These are phyloP conservation scores for Aspergillus sp. DNA, from an alignment of 2,329 filamentous ascomycete species.

Conservation along the genomic window DNA sequence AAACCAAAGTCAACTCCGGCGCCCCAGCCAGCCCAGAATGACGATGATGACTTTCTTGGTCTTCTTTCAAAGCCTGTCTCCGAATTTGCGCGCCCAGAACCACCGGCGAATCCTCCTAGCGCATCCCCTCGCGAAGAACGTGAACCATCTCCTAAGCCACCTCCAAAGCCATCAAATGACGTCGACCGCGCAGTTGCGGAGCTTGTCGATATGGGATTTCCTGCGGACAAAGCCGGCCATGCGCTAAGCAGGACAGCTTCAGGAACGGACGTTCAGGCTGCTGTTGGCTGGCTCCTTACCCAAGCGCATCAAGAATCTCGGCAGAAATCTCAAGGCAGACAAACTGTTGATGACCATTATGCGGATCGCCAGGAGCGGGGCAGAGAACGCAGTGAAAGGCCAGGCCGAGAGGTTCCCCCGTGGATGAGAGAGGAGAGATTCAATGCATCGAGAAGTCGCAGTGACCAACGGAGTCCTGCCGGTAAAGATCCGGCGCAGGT, in stretches of 20 bases:
- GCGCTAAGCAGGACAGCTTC: constrained; percentile 77
- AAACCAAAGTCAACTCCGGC: constrained; percentile 48
- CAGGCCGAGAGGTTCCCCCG: constrained; percentile 42
- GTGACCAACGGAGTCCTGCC: constrained; percentile 33
- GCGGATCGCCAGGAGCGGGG: constrained; percentile 17
- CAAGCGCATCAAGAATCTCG: constrained; percentile 83
- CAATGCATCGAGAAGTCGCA: constrained; percentile 17
- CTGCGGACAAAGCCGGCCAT: constrained; percentile 72
- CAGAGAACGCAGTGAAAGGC: constrained; percentile 19
- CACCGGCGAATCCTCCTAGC: constrained; percentile 14
- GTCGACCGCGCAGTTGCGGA: constrained; percentile 80
- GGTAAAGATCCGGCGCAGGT: constrained; percentile 75
- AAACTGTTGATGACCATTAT: constrained; percentile 13
- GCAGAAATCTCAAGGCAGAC: constrained; percentile 53
- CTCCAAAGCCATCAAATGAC: constrained; percentile 39
- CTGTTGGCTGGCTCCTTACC: constrained; percentile 83
- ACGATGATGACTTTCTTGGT: constrained; percentile 62
- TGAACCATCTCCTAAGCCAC: constrained; percentile 9
- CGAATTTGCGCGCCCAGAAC: constrained; percentile 38
- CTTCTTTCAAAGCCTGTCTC: constrained; percentile 56
- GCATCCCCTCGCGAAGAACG: constrained; percentile 11
- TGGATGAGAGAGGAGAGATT: constrained; percentile 58
- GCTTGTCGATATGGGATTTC: constrained; percentile 91
- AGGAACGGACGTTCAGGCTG: constrained; percentile 75
- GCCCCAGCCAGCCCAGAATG: constrained; percentile 41